Conservation (phyloP, 352 stramenopile genomes). For the Thraustochytrium sp. region DNA sequence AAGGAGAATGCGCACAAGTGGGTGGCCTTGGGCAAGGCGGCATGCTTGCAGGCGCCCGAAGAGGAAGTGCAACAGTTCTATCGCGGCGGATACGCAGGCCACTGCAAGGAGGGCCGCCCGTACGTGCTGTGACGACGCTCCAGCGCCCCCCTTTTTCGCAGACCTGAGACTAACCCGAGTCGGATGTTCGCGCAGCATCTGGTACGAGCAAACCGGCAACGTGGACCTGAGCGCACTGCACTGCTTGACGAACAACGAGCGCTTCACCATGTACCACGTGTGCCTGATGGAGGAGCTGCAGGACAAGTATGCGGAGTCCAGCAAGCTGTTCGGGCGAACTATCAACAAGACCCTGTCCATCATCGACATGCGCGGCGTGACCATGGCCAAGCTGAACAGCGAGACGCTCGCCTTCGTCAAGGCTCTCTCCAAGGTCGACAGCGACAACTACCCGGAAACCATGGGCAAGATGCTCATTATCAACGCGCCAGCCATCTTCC, state of each 20-base stretch:
- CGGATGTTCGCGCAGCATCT: background rate
- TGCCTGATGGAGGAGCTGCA: constrained; percentile 45
- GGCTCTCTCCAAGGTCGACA: constrained; percentile 32
- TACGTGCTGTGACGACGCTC: background rate
- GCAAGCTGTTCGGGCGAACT: background rate
- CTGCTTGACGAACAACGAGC: background rate
- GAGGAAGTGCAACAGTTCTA: constrained; percentile 31
- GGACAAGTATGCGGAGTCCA: constrained; percentile 35
- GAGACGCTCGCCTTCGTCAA: constrained; percentile 40
- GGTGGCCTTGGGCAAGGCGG: constrained; percentile 9
- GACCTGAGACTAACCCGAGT: background rate
- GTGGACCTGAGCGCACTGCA: constrained; percentile 9
- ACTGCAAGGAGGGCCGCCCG: constrained; percentile 22
- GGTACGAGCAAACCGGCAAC: constrained; percentile 34
- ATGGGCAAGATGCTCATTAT: constrained; percentile 66
- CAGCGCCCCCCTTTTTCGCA: background rate
- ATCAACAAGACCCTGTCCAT: constrained; percentile 33
- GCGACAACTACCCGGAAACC: constrained; percentile 62
- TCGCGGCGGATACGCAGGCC: background rate
- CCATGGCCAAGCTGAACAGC: constrained; percentile 40
- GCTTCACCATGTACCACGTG: constrained; percentile 33
- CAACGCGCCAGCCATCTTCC: constrained; percentile 65
- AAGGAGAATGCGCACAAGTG: background rate
- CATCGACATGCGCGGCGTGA: constrained; percentile 38
- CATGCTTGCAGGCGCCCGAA: background rate